Conservation (phyloP, 441 rosid species). For the Breynia disticha region DNA sequence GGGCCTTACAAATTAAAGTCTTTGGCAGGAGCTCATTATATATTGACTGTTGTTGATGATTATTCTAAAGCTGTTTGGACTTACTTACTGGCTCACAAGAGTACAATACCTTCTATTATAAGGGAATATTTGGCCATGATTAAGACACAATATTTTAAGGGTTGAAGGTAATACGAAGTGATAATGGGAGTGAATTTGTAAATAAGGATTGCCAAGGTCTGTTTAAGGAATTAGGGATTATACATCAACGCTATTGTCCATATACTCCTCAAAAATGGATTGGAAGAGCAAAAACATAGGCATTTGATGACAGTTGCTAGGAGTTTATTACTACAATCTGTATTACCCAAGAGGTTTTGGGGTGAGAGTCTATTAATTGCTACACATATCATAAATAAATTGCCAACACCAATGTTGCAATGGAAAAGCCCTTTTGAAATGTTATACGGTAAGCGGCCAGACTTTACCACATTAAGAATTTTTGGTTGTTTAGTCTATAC, state of each 20-base stretch:
- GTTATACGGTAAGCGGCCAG: not conserved
- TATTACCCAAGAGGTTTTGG: not conserved
- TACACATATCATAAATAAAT: not conserved
- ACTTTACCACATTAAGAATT: too few relatives aligned
- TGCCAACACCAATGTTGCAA: not conserved
- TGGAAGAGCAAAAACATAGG: too few relatives aligned
- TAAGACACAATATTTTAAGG: not conserved
- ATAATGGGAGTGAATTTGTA: not conserved
- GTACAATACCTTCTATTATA: not conserved
- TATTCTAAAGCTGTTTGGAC: not conserved
- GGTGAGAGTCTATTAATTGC: not conserved
- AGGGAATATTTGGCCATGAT: not conserved
- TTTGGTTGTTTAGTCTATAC: not conserved
- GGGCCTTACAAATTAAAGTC: not conserved
- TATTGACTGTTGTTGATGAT: slow-evolving; percentile 1
- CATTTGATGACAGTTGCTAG: not conserved
- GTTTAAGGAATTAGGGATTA: not conserved
- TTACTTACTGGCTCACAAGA: not conserved
- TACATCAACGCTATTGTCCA: not conserved
- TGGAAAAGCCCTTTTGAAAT: not conserved
- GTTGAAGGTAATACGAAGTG: not conserved
- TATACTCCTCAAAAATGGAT: slow-evolving; percentile 1
- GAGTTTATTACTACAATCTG: not conserved
- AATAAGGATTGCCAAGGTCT: not conserved
- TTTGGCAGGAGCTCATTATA: not conserved